phyloP scores from a whole-genome alignment of 2,329 filamentous ascomycete genomes.

The Bipolaris zeicola region DNA sequence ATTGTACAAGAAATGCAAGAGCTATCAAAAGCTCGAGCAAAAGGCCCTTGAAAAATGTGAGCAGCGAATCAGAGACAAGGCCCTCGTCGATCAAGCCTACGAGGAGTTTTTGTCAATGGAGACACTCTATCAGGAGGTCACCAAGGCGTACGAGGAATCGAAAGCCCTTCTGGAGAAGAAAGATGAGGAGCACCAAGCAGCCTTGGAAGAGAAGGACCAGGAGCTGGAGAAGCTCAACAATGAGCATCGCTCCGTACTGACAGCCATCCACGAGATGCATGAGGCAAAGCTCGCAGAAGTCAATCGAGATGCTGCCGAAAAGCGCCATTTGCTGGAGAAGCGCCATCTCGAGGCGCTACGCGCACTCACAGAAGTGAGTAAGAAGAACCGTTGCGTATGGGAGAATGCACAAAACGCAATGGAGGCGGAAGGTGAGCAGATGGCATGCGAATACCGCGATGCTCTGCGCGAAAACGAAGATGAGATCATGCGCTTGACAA shows the following conservation, averaged over 20 bases:
- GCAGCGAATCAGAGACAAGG: slow-evolving; percentile 4
- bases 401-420: background rate
- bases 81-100: background rate
- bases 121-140: background rate
- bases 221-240: background rate
- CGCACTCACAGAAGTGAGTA: background rate
- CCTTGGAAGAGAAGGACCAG: background rate
- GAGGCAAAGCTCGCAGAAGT: background rate
- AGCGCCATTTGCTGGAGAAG: background rate
- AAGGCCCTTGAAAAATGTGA: background rate
- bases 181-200: background rate
- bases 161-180: background rate
- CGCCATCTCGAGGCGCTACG: background rate
- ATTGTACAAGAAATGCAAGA: background rate
- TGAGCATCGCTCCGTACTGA: background rate
- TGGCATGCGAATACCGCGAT: background rate
- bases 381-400: background rate
- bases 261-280: background rate
- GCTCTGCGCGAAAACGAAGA: background rate
- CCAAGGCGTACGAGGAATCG: background rate
- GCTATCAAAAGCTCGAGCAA: background rate
- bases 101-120: background rate
- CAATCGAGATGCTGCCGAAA: background rate
- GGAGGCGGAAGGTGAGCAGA: background rate
- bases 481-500: background rate